Evolutionary conservation across 2,329 filamentous ascomycete species (phyloP), one percentile per base, ranked within the genome.

Genomic region (Talaromyces piceae): DNA sequence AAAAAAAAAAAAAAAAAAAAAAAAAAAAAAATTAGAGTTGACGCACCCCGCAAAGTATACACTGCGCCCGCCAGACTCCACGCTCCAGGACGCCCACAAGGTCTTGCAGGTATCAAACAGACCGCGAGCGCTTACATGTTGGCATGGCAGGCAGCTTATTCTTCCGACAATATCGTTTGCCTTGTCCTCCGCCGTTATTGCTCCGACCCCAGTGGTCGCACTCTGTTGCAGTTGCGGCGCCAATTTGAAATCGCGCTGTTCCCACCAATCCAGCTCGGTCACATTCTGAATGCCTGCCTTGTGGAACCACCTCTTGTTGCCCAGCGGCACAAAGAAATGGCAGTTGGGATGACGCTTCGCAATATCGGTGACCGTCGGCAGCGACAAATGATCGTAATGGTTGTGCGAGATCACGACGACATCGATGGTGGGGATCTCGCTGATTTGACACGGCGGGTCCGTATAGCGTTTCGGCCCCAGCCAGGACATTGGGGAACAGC

Each of bases 221-320:
- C 57, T 51, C 1, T 47, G 33, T 12, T 60, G 57, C 57, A 60
- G 49, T 52, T 59, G 58, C 5, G 69, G 64, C 12, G 78, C 75
- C 23, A 95, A 70, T 0, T 73, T 81, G n/a, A 95, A 68, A 45
- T 91, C 83, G 5, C 82, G 78, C 56, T 88, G 84, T 59, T 95
- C 84, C 91, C 91, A 96, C 91, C 91, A 96, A 70, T 97, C 91
- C 61, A 96, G 68, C 71, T 96, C 91, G 0, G 88, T 94, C 41
- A 91, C 84, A 53, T 89, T 87, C 1, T 78, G 57, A 49, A 95
- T 80, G 1, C 88, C 88, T 23, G 76, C 77, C 3, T 76, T 72
- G 44, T 76, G 73, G 67, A 97, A 95, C 91, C 91, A 96, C 45
- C 79, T 73, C 67, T 87, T 87, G 52, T 95, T 81, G 2, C 89